Base-by-base conservation (phyloP, 441 rosid species). In the Populus hybrid region DNA sequence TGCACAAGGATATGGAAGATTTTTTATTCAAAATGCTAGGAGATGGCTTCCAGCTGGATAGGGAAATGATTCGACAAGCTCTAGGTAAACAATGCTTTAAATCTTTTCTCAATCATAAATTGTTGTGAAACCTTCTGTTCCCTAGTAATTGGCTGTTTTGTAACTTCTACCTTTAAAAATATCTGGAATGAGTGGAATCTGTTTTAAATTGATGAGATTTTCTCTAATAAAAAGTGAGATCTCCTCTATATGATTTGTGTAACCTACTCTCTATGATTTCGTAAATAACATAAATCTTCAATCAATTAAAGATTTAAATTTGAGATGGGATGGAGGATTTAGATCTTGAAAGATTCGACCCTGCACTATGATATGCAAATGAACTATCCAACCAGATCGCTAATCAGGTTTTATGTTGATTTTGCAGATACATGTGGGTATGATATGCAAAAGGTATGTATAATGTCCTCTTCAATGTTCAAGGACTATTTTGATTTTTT, bases 1-100 rank as follows among this genome's bases (percentile, higher is more conserved):
- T 85, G 83, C 88, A 80, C 11, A 75, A 76, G 70, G 85, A 87
- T 35, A 82, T 87, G 86, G 92, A 85, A 76, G 90, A 85, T 75
- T 90, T 91, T 79, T 76, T 91, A 70, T 82, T 85, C 82, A 86
- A 81, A 81, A 77, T 89, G 87, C 89, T 91, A 3, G 95, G 92
- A 63, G 86, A 79, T 72, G 93, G 93, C 28, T 89, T 86, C 77
- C 83, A 76, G 84, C 82, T 88, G 36, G 83, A 82, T 12, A 80
- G 87, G 82, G 84, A 82, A 75, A 80, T 83, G 79, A 85, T 91
- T 73, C 83, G 59, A 26, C 83, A 83, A 75, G 87, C 85, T 84
- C 86, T 91, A 12, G 91, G 94, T 91, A 85, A 76, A 10, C 61
- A 61, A 19, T 72, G 40, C 68, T 73, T 75, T 32, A 65, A 32